Evolutionary conservation across 352 stramenopile genomes (phyloP), one percentile per base, ranked within the genome.

Genomic region (Phytopythium ostracodes): DNA sequence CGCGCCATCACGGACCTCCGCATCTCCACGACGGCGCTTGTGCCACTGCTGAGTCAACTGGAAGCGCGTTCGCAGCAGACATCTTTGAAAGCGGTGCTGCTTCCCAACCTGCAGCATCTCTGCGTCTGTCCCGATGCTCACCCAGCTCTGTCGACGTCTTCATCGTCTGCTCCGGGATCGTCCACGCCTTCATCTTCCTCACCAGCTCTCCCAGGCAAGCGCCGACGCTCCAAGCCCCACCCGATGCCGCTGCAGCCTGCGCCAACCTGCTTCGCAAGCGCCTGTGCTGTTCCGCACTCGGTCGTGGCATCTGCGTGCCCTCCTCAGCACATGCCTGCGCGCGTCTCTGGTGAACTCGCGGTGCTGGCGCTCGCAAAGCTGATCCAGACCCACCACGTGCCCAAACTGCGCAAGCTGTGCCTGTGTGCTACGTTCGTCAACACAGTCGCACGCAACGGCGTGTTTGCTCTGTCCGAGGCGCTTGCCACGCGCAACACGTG

Each of bases 391-490:
- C 55, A 53, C 17, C 35, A 55, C 25, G 57, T 43, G 8, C 59
- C 52, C 6, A 43, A 60, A 20, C 59, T 75, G 15, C 59, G 61
- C 10, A 60, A 53, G 24, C 54, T 75, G 33, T 64, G 43, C 24
- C 42, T 75, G 44, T 40, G 53, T 50, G 59, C 56, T 8, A 66
- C 62, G 31, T 75, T 72, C 44, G 53, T 70, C 49, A 71, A 72
- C 58, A 62, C 63, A 2, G 36, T 65, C 3, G 47, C 59, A 12
- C 51, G 57, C 25, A 72, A 75, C 40, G 68, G 36, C 9, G 63
- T 68, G 15, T 63, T 59, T 24, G 47, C 47, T 18, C 63, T 75
- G 20, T 65, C 60, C 1, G 36, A 52, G 14, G 61, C 65, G 18
- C 59, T 75, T 6, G 35, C 55, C 2, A 46, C 46, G 17, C n/a